These are phyloP conservation scores for Saturnispora galanensis DNA, from an alignment of 805 yeast genomes.

Conservation along the genomic window DNA sequence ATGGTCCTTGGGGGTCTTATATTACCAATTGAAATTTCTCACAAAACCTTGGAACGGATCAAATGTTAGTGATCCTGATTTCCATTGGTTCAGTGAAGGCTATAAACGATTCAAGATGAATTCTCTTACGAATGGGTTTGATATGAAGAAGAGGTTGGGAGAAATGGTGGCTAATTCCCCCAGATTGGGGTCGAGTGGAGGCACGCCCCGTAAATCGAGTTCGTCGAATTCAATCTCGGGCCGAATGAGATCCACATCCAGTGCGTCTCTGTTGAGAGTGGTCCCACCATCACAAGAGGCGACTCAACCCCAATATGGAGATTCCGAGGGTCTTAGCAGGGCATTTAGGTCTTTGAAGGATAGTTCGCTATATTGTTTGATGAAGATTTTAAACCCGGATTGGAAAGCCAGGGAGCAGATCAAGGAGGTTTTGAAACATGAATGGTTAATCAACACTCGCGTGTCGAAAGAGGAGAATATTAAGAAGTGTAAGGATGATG, in stretches of 20 bases:
- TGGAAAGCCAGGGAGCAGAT: slow-evolving; percentile 16
- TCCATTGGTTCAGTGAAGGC: slow-evolving; percentile 12
- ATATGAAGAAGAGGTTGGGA: slow-evolving; percentile 12
- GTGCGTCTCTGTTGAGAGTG: background rate
- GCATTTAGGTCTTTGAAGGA: slow-evolving; percentile 12
- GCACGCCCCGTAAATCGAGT: background rate
- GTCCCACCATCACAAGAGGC: background rate
- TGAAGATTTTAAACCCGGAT: slow-evolving; percentile 26
- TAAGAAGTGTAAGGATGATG: slow-evolving; percentile 19
- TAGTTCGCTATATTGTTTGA: slow-evolving; percentile 9
- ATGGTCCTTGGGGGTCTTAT: slow-evolving; percentile 45
- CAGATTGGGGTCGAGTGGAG: background rate
- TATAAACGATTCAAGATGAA: slow-evolving; percentile 13
- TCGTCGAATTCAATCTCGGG: background rate
- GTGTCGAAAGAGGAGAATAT: slow-evolving; percentile 13
- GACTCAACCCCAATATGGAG: background rate
- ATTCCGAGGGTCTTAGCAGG: slow-evolving; percentile 2
- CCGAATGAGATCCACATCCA: background rate
- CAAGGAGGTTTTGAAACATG: slow-evolving; percentile 16
- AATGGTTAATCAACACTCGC: slow-evolving; percentile 26
- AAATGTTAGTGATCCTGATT: slow-evolving; percentile 20
- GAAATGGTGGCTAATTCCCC: background rate
- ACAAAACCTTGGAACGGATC: slow-evolving; percentile 41
- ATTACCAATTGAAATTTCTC: slow-evolving; percentile 35
- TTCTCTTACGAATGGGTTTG: slow-evolving; percentile 14